These are phyloP conservation scores for Rhodomyrtus psidioides DNA, from an alignment of 441 rosid species.

Conservation along the genomic window DNA sequence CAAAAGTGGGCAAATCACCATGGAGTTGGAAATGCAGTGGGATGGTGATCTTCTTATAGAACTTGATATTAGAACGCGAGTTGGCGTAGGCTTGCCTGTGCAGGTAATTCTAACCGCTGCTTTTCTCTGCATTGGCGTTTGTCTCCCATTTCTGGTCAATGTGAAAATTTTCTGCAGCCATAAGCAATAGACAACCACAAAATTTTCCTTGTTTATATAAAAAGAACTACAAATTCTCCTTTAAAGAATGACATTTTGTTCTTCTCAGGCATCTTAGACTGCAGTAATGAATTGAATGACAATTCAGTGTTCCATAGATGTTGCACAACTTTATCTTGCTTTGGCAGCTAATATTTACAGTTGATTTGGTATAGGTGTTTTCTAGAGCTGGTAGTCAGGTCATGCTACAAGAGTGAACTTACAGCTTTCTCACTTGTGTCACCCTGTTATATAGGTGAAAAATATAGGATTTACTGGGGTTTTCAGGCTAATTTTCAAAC, in stretches of 20 bases:
- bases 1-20: conserved; percentile 40
- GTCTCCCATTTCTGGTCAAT: neutral
- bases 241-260: neutral
- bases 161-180: neutral
- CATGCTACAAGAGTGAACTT: neutral
- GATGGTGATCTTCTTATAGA: conserved; percentile 82
- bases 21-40: conserved; percentile 96
- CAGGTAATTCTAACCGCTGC: conserved; percentile 36
- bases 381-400: neutral
- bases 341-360: neutral
- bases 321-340: neutral
- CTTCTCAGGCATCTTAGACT: neutral
- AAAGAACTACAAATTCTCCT: neutral
- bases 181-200: neutral
- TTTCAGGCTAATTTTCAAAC: conserved; percentile 89
- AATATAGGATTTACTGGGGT: conserved; percentile 87
- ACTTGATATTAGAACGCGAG: conserved; percentile 58
- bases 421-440: neutral
- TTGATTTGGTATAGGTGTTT: neutral
- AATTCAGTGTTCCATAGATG: neutral
- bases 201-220: neutral
- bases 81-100: conserved; percentile 72
- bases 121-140: neutral
- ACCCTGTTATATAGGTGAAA: conserved; percentile 46
- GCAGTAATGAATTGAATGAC: neutral